Evolutionary conservation across 23 red algal species (phyloP).

Genomic region (Gracilaria gracilis): DNA sequence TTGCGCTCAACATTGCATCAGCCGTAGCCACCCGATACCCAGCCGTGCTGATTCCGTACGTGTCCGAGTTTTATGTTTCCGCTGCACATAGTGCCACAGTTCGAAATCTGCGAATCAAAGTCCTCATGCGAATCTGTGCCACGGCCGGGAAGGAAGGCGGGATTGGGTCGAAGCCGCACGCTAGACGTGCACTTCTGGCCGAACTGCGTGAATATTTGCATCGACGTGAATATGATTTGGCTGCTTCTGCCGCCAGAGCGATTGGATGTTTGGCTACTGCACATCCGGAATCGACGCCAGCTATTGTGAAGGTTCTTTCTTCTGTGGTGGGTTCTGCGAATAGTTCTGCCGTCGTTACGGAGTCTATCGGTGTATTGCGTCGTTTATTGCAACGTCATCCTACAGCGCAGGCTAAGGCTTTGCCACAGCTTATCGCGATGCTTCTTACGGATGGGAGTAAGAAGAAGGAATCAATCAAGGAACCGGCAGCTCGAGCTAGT

Average conservation of each 20-base stretch:
- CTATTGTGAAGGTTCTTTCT: constrained; percentile 65
- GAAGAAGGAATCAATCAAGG: constrained; percentile 43
- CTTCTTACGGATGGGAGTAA: constrained; percentile 39
- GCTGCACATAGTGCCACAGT: constrained; percentile 60
- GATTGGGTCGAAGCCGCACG: constrained; percentile 52
- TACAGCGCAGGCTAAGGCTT: constrained; percentile 54
- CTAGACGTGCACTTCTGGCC: constrained; percentile 57
- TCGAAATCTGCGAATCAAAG: constrained; percentile 23
- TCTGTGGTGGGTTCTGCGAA: constrained; percentile 61
- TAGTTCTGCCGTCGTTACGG: constrained; percentile 69
- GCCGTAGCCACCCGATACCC: constrained; percentile 52
- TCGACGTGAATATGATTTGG: constrained; percentile 54
- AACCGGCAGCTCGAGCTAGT: constrained; percentile 68
- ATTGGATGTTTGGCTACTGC: constrained; percentile 76
- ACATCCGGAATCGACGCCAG: constrained; percentile 65
- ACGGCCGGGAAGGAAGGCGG: constrained; percentile 40
- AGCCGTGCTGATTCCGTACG: constrained; percentile 57
- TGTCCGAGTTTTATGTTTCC: constrained; percentile 75
- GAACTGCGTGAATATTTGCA: constrained; percentile 64
- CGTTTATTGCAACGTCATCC: constrained; percentile 80
- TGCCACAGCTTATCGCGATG: constrained; percentile 69
- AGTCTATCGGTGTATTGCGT: constrained; percentile 79
- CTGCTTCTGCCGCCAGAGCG: constrained; percentile 58
- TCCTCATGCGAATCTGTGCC: constrained; percentile 57
- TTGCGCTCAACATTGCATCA: constrained; percentile 59